phyloP scores from a whole-genome alignment of 2,329 filamentous ascomycete species.

The Harringtonia aguacate region DNA sequence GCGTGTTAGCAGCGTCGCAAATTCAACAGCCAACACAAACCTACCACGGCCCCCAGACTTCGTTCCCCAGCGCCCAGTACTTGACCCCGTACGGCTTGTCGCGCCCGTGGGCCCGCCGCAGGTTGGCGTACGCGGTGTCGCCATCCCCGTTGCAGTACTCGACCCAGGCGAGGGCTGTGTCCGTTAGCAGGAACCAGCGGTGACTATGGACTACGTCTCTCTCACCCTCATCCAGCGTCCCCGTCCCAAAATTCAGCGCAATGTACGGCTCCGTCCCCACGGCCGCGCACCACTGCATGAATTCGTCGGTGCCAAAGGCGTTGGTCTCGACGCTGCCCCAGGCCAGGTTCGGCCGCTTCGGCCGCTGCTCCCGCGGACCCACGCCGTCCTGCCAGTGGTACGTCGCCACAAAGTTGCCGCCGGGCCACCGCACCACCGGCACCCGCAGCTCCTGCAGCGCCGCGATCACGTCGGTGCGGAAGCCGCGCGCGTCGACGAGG shows the following conservation, averaged over 20 bases:
- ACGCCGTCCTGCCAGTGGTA: conserved; percentile 81
- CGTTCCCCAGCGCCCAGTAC: conserved; percentile 80
- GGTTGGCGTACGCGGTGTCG: conserved; percentile 72
- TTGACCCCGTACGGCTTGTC: conserved; percentile 70
- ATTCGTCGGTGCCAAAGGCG: conserved; percentile 77
- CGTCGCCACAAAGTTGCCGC: conserved; percentile 75
- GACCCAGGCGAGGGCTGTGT: conserved; percentile 55
- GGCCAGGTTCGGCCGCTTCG: conserved; percentile 58
- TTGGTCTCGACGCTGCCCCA: conserved; percentile 72
- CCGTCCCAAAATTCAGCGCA: conserved; percentile 72
- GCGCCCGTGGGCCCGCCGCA: conserved; percentile 64
- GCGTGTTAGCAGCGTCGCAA: conserved; percentile 16
- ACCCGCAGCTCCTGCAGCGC: conserved; percentile 64
- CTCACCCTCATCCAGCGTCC: conserved; percentile 36
- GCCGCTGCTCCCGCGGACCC: conserved; percentile 60
- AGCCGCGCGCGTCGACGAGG: conserved; percentile 63
- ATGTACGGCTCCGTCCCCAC: conserved; percentile 71
- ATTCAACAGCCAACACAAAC: not conserved
- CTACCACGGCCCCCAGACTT: conserved; percentile 46
- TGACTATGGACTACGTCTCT: not conserved
- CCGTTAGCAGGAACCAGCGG: too few species aligned
- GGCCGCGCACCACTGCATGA: conserved; percentile 67
- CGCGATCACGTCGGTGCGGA: conserved; percentile 67
- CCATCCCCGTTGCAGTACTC: conserved; percentile 77
- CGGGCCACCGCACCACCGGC: conserved; percentile 70